Conservation (phyloP, 768 basidiomycete species). For the Terana coerulea region DNA sequence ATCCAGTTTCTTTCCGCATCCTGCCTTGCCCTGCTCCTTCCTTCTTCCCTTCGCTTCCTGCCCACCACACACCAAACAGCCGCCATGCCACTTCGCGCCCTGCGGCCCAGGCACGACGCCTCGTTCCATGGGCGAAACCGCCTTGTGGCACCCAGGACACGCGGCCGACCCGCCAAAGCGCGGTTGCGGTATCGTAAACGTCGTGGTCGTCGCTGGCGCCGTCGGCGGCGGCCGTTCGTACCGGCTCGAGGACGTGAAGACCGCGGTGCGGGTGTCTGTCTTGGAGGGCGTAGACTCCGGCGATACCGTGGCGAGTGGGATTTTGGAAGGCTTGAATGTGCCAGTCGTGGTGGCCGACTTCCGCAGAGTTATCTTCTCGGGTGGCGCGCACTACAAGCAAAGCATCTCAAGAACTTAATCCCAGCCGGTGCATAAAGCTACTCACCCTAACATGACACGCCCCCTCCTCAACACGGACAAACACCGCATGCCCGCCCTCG, state of each 20-base stretch:
- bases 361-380: slow-evolving; percentile 39
- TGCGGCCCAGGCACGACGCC: slow-evolving; percentile 86
- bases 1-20: slow-evolving; percentile 81
- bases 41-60: slow-evolving; percentile 44
- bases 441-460: slow-evolving; percentile 65
- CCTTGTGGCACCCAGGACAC: slow-evolving; percentile 72
- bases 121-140: slow-evolving; percentile 79
- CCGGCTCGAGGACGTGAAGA: slow-evolving; percentile 33
- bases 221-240: slow-evolving; percentile 37
- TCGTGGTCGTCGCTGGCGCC: slow-evolving; percentile 31
- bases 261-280: slow-evolving; percentile 15
- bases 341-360: slow-evolving; percentile 12
- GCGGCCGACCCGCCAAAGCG: slow-evolving; percentile 57
- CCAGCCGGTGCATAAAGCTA: slow-evolving; percentile 12
- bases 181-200: slow-evolving; percentile 30
- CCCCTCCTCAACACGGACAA: slow-evolving; percentile 60
- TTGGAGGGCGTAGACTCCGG: slow-evolving; percentile 19
- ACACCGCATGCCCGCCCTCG: slow-evolving; percentile 61
- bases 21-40: slow-evolving; percentile 58
- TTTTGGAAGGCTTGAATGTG: slow-evolving; percentile 12
- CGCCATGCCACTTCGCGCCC: slow-evolving; percentile 74
- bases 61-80: slow-evolving; percentile 80
- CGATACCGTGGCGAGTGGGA: neutral
- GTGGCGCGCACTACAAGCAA: slow-evolving; percentile 39
- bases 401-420: neutral